Base-by-base conservation (phyloP, 352 stramenopile species). In the Phytophthora nicotianae region DNA sequence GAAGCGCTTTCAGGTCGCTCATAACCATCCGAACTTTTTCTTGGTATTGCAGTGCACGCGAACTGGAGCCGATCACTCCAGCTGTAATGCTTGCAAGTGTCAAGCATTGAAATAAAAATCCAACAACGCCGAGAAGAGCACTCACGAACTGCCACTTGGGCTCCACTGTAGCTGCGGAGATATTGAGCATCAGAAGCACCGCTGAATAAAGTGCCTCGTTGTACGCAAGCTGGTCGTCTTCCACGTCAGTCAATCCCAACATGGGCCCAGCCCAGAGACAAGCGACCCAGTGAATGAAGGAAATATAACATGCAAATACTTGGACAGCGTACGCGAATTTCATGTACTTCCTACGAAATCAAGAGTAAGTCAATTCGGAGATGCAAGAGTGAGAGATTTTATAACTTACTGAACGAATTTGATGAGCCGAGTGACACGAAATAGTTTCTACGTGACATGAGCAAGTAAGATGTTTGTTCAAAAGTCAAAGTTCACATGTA, bases 21-120 rank as follows among this genome's bases (percentile, higher is more conserved):
- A 88, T 86, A 16, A 88, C 78, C 59, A 77, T 76, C 13, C 65
- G 63, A 41, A 88, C 73, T 27, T 88, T 88, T 35, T 86, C 75
- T 48, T 88, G 78, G 42, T 88, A 88, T 62, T 88, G 75, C 16
- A 84, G 62, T 2, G 72, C 77, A 6, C 76, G 79, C 1, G 74
- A 84, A 7, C 62, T 77, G 1, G 78, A 75, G 29, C 73, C 64
- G 14, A 88, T 79, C 26, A 79, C 69, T 16, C 76, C 78, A 2
- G 74, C 63, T 3, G 79, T 86, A 35, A 88, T 71, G 38, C 79
- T 88, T 17, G 76, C 76, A 11, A 83, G 62, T 23, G 76, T 77
- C 40, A 88, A 58, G n/a, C 61, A 77, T 29, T 79, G 68, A 38
- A 86, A 80, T 26, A 85, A 50, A 40, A 84, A 88, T 0, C 79